Conservation (phyloP, 148 eudicot species). For the Euryodendron excelsum region DNA sequence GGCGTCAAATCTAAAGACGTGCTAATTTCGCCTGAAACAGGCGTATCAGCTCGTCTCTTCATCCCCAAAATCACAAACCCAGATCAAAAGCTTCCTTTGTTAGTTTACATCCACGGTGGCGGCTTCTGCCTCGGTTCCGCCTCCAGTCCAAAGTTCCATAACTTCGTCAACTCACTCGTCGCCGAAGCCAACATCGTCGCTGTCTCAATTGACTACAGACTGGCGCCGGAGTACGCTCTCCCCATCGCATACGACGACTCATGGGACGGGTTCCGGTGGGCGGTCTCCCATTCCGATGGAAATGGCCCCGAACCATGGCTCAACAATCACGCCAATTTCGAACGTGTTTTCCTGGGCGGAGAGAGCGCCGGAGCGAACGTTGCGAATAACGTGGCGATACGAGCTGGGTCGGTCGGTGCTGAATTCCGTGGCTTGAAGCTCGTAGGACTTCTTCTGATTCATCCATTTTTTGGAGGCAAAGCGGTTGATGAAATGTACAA, state of each 20-base stretch:
- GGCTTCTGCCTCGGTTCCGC: slow-evolving; percentile 46
- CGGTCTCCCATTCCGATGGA: not conserved
- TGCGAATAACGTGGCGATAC: slow-evolving; percentile 8
- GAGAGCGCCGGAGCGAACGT: slow-evolving; percentile 29
- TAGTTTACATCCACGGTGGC: slow-evolving; percentile 47
- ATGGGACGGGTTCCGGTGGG: slow-evolving; percentile 11
- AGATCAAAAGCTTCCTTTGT: slow-evolving; percentile 27
- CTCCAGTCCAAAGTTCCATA: slow-evolving; percentile 30
- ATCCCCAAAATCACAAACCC: slow-evolving; percentile 17
- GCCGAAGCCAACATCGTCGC: slow-evolving; percentile 10
- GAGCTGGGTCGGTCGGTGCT: slow-evolving; percentile 9
- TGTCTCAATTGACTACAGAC: slow-evolving; percentile 19
- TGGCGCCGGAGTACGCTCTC: slow-evolving; percentile 11
- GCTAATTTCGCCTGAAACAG: slow-evolving; percentile 19
- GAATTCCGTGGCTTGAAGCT: not conserved
- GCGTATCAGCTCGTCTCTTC: slow-evolving; percentile 36
- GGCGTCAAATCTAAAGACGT: slow-evolving; percentile 42
- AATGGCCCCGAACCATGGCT: slow-evolving; percentile 16
- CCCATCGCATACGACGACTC: slow-evolving; percentile 13
- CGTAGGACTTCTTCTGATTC: slow-evolving; percentile 10
- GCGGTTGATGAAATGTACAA: slow-evolving; percentile 18
- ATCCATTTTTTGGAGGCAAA: slow-evolving; percentile 17
- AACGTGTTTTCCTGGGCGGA: slow-evolving; percentile 11
- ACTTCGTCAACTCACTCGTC: slow-evolving; percentile 28
- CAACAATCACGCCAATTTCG: slow-evolving; percentile 1